Base-by-base conservation (phyloP, 495 filamentous ascomycete genomes). In the Hypoxylon trugodes region DNA sequence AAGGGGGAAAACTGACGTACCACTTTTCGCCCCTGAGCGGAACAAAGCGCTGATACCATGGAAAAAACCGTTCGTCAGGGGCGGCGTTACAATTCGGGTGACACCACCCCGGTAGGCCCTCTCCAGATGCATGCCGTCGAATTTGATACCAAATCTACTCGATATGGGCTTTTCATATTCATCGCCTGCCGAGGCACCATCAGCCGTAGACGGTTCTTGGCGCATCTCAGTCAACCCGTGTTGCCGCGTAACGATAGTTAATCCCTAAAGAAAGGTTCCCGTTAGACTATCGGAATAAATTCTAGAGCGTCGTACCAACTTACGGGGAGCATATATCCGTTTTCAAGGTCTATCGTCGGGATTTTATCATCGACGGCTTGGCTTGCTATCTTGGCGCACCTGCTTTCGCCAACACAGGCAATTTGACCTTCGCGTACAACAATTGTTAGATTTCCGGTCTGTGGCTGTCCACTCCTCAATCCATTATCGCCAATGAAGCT, bases 41-140 rank as follows among this genome's bases (percentile, higher is more conserved):
- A 85, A 75, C 9, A 77, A 77, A 0, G 71, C 70, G 51, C 77
- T 82, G 7, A 84, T 76, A 3, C 81, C 81, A n/a, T 76, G 77
- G 13, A 72, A 61, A n/a, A 76, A 70, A 28, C 79, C 77, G 7
- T 73, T 73, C 2, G 66, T 65, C 2, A 70, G 38, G 15, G 81
- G 82, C 16, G 77, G 74, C 0, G 80, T 76, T 25, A 86, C 73
- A 0, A 80, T 80, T 41, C 72, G 70, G 26, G 82, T 84, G 15
- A 86, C 77, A 24, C 83, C 83, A 19, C 80, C 76, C n/a, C 77
- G 70, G 37, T 72, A 73, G 1, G 82, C 79, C 16, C 76, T 68
- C 7, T 57, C 59, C 41, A 84, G 75, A 21, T 71, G 67, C 59
- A 78, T 78, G 3, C 77, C 78, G 16, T 79, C 76, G 26, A 84